Evolutionary conservation across 768 basidiomycete species (phyloP).

Genomic region (Suillus cothurnatus): DNA sequence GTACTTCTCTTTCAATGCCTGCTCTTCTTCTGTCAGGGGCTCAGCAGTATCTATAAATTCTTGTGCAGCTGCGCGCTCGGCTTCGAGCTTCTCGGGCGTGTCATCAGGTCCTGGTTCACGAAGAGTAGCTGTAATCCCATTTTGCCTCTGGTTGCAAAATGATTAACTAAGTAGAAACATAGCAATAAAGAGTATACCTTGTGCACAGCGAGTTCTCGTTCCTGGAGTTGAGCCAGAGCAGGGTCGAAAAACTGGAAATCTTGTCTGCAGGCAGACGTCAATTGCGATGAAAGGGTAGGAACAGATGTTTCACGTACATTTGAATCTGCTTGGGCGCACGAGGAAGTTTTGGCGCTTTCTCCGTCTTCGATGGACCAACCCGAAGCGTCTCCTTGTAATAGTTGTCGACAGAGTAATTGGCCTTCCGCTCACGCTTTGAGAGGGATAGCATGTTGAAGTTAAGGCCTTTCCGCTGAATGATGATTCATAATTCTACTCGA

Average conservation of each 20-base stretch:
- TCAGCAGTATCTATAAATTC: constrained; percentile 93
- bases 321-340: constrained; percentile 87
- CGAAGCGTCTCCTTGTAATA: constrained; percentile 95
- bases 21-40: constrained; percentile 87
- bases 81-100: constrained; percentile 82
- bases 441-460: constrained; percentile 82
- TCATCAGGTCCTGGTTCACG: constrained; percentile 76
- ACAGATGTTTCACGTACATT: constrained; percentile 52
- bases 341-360: constrained; percentile 82
- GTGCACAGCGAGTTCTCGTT: constrained; percentile 81
- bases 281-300: neutral
- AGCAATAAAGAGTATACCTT: constrained; percentile 48
- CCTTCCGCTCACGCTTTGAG: constrained; percentile 92
- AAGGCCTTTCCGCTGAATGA: constrained; percentile 59
- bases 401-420: constrained; percentile 91
- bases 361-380: constrained; percentile 72
- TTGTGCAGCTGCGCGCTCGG: constrained; percentile 77
- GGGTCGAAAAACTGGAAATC: constrained; percentile 98
- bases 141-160: constrained; percentile 47
- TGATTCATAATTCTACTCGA: neutral
- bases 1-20: constrained; percentile 76
- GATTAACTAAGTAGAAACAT: no score
- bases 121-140: constrained; percentile 63
- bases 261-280: constrained; percentile 50
- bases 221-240: constrained; percentile 77